Evolutionary conservation across 805 yeast genomes (phyloP), one percentile per base, ranked within the genome.

Genomic region (Helenozyma rhizophorensis): DNA sequence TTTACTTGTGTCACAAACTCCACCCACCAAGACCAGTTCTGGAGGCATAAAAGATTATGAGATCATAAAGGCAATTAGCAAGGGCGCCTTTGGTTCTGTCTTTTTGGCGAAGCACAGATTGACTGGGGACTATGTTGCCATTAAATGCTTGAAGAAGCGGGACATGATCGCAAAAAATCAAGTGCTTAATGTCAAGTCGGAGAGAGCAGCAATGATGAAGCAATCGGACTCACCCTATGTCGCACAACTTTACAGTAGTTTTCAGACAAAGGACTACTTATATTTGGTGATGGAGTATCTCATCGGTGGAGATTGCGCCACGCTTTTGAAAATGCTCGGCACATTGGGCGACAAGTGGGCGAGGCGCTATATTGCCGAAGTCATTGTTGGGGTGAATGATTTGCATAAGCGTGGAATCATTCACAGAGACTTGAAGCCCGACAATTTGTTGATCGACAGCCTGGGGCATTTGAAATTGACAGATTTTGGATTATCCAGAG

Each of bases 111-210:
- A 80, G 43, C 74, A 93, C 50, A 81, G 78, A 48, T 58, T 83
- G 9, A 90, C 97, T 0, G 96, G 97, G 4, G 98, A 94, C 42
- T 84, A 88, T 56, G 90, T 85, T 47, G 98, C 99, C 0, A 88
- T 93, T 42, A 93, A 93, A 56, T 93, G 87, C 10, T 63, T 93
- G 41, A 85, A 80, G 48, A 93, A 93, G 58, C 74, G 94, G 3
- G 97, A 93, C 58, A 93, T 93, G 97, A 80, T 93, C 39, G 90
- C 96, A 2, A 93, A 90, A 61, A 94, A 94, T 66, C 98, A 93
- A 63, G 90, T 90, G 4, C 79, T 89, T 14, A 93, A 93, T 54
- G 96, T 94, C 21, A 84, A 83, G 49, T 84, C 96, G 1, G 99
- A 94, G 56, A 66, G 98, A 27, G 96, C 97, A 0, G 90, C 90